Conservation (phyloP, 352 stramenopile species). For the Pythium dissotocum region DNA sequence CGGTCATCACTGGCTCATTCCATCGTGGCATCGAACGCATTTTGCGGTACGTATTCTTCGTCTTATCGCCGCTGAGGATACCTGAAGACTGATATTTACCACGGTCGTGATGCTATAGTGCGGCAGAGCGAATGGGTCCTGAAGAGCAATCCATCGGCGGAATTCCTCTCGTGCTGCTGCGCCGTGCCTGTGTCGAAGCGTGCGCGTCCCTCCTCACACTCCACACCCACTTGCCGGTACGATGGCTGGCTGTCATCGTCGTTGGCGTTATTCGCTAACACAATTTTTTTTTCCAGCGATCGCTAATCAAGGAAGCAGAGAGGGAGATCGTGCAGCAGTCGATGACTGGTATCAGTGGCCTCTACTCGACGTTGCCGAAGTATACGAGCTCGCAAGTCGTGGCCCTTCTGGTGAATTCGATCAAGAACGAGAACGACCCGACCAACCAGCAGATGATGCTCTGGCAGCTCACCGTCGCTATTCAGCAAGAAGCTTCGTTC, state of each 20-base stretch:
- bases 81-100: constrained; percentile 27
- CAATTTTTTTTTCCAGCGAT: constrained; percentile 30
- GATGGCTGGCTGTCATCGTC: neutral
- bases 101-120: neutral
- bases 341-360: constrained; percentile 62
- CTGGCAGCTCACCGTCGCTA: constrained; percentile 84
- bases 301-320: constrained; percentile 81
- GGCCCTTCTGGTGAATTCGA: constrained; percentile 74
- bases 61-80: constrained; percentile 33
- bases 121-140: constrained; percentile 21
- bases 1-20: constrained; percentile 77
- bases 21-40: constrained; percentile 81
- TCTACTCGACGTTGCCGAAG: constrained; percentile 83
- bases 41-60: constrained; percentile 44
- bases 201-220: constrained; percentile 83
- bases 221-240: constrained; percentile 73
- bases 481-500: constrained; percentile 85
- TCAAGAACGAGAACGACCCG: constrained; percentile 80
- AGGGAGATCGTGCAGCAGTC: constrained; percentile 59
- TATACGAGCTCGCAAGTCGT: constrained; percentile 87
- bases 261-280: neutral
- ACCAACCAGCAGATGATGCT: constrained; percentile 91
- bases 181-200: constrained; percentile 75
- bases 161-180: constrained; percentile 71
- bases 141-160: constrained; percentile 73